phyloP scores from a whole-genome alignment of 306 rosid genomes.

The Prosopis cineraria region DNA sequence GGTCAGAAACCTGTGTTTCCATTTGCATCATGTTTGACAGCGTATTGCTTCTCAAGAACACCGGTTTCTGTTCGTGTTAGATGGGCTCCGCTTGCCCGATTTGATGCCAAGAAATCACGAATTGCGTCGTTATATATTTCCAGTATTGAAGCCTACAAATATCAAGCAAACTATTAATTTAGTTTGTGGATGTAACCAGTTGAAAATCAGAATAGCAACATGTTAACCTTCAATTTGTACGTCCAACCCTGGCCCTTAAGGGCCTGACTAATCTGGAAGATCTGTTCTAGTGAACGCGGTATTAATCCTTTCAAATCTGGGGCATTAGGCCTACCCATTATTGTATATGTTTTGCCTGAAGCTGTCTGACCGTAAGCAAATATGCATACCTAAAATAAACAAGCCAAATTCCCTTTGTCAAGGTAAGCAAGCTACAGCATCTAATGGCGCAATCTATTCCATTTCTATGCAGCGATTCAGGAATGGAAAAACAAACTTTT shows the following conservation, averaged over 20 bases:
- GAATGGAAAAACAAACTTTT: no score
- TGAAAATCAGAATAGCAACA: conserved; percentile 15
- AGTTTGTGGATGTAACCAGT: conserved; percentile 19
- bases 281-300: conserved; percentile 86
- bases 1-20: conserved; percentile 89
- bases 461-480: not conserved
- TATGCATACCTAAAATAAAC: conserved; percentile 79
- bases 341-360: no score
- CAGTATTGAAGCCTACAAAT: conserved; percentile 68
- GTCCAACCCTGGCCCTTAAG: conserved; percentile 87
- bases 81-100: conserved; percentile 58
- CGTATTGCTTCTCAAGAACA: conserved; percentile 68
- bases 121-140: conserved; percentile 90
- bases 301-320: no score
- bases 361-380: conserved; percentile 95
- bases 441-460: conserved; percentile 8
- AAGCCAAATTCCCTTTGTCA: conserved; percentile 24
- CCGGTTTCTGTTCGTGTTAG: conserved; percentile 51
- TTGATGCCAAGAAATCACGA: conserved; percentile 74
- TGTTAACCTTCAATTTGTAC: conserved; percentile 75
- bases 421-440: not conserved
- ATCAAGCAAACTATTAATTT: conserved; percentile 14
- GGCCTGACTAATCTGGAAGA: conserved; percentile 75
- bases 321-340: no score
- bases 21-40: conserved; percentile 81